Evolutionary conservation across 2,329 filamentous ascomycete species (phyloP).

Genomic region (Rhinocladiella mackenziei): DNA sequence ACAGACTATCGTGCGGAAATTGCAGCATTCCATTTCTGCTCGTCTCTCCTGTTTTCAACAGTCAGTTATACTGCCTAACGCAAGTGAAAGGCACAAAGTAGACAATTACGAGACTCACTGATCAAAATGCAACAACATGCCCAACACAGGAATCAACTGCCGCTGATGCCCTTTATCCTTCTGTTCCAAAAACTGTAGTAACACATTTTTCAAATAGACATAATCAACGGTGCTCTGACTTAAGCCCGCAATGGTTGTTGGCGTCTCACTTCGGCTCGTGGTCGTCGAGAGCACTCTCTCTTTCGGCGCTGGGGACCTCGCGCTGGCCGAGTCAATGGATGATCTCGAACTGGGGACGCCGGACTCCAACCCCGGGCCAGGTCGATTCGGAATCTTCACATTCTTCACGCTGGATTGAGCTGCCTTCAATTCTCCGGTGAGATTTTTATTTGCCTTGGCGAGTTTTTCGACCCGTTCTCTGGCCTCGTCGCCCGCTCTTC

Average conservation of each 20-base stretch:
- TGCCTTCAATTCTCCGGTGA: conserved; percentile 56
- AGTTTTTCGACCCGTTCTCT: conserved; percentile 72
- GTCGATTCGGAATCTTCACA: conserved; percentile 25
- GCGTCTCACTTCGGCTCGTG: conserved; percentile 37
- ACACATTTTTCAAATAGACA: conserved; percentile 63
- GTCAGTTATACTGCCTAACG: neutral
- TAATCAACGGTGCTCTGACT: conserved; percentile 49
- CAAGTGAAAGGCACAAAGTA: neutral
- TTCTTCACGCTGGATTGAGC: conserved; percentile 39
- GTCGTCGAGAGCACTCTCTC: conserved; percentile 36
- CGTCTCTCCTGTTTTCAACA: conserved; percentile 56
- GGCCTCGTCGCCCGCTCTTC: conserved; percentile 72
- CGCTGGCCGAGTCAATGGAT: conserved; percentile 51
- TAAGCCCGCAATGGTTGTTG: conserved; percentile 31
- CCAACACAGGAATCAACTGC: conserved; percentile 62
- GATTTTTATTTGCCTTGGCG: conserved; percentile 61
- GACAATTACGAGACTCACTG: conserved; percentile 42
- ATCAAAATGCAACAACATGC: conserved; percentile 64
- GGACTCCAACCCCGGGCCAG: conserved; percentile 38
- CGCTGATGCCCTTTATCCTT: conserved; percentile 65
- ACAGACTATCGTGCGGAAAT: conserved; percentile 52
- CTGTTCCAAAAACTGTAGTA: conserved; percentile 63
- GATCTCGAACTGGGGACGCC: conserved; percentile 53
- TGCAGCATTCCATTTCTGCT: conserved; percentile 80
- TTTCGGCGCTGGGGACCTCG: conserved; percentile 41